These are phyloP conservation scores for Kluyveromyces starmeri DNA, from an alignment of 805 yeast genomes.

Conservation along the genomic window DNA sequence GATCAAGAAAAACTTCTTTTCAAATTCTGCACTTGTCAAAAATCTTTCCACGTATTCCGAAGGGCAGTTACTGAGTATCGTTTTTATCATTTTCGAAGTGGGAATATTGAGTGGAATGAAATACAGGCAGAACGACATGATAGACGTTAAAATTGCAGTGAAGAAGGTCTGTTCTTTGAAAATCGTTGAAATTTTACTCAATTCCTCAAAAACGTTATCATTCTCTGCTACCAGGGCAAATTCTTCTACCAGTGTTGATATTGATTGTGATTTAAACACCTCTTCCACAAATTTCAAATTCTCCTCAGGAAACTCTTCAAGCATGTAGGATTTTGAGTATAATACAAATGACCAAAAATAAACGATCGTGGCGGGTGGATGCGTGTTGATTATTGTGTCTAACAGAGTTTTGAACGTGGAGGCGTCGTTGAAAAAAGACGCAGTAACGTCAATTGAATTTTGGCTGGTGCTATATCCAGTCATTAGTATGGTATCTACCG, in stretches of 20 bases:
- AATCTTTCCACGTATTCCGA: conserved; percentile 33
- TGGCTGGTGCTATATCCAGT: conserved; percentile 48
- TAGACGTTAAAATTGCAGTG: conserved; percentile 35
- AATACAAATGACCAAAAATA: conserved; percentile 62
- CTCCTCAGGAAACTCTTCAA: conserved; percentile 32
- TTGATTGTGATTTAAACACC: conserved; percentile 10
- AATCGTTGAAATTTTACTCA: conserved; percentile 34
- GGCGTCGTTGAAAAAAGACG: conserved; percentile 36
- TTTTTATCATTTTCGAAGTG: conserved; percentile 26
- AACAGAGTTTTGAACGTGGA: conserved; percentile 34
- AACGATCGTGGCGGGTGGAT: conserved; percentile 40
- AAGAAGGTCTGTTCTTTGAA: conserved; percentile 44
- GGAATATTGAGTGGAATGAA: conserved; percentile 39
- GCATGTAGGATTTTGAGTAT: conserved; percentile 40
- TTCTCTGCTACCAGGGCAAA: conserved; percentile 34
- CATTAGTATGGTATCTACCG: conserved; percentile 42
- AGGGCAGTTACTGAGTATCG: conserved; percentile 27
- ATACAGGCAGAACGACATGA: conserved; percentile 30
- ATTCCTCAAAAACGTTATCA: conserved; percentile 38
- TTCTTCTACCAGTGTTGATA: conserved; percentile 11
- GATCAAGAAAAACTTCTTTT: conserved; percentile 34
- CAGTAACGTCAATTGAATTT: conserved; percentile 32
- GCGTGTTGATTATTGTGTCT: conserved; percentile 29
- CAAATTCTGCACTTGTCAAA: conserved; percentile 28
- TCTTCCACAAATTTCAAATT: conserved; percentile 11